Base-by-base conservation (phyloP, 148 eudicot species). In the Silene conica region DNA sequence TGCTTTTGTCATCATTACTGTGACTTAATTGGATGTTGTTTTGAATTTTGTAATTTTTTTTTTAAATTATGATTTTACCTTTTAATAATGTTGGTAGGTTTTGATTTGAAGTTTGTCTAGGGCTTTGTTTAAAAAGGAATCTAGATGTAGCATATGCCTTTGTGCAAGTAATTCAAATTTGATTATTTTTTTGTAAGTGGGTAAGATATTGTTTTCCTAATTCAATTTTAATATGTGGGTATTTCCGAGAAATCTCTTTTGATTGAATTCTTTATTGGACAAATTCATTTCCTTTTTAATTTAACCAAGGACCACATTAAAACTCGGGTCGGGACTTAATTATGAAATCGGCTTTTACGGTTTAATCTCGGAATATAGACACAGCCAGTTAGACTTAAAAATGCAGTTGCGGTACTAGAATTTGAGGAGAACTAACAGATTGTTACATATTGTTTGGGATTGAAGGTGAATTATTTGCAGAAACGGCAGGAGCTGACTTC, bases 381-480 rank as follows among this genome's bases (percentile, higher is more conserved):
- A 26, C 28, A 26, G 28, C 28, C 28, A 26, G 28, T 26, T 1
- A 26, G 1, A 5, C 13, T 14, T 28, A 5, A 34, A 1, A 34
- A 34, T 38, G 43, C 43, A 38, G 43, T 38, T 6, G 43, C 9
- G 43, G 3, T 38, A 38, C 43, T 9, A 38, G 43, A 38, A 28
- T 14, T 19, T 50, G n/a, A 69, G 11, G 13, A 74, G 50, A 72
- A 73, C 23, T 80, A 46, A 77, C 25, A 4, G 68, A 21, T 45
- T 48, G 50, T 21, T 55, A 8, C 1, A 31, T 67, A 45, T 50
- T 69, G 72, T 6, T 46, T 60, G 34, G 71, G 60, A 67, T 55
- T 88, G 86, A 83, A 89, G 97, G 97, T 83, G 92, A 84, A 69
- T 18, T 84, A 70, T 87, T 89, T 76, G 86, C 85, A 14, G 81